phyloP scores from a whole-genome alignment of 768 basidiomycete genomes.

The Chalciporus piperatus region DNA sequence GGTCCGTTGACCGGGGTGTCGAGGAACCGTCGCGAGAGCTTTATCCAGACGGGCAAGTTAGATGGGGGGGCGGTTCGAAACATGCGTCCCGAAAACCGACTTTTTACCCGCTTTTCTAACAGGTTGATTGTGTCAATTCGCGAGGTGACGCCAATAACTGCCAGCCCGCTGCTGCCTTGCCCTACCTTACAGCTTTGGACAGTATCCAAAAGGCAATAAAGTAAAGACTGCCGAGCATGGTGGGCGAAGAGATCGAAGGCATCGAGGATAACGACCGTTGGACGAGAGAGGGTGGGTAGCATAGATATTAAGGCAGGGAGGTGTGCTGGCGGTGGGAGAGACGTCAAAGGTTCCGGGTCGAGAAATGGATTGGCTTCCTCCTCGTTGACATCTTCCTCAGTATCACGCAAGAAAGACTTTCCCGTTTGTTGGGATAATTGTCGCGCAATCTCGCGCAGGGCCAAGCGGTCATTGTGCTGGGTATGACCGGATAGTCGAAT shows the following conservation, averaged over 20 bases:
- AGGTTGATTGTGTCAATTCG: constrained; percentile 85
- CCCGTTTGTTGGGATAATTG: constrained; percentile 81
- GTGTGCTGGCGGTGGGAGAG: constrained; percentile 64
- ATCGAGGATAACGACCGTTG: constrained; percentile 82
- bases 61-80: constrained; percentile 69
- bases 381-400: constrained; percentile 28
- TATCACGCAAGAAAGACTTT: constrained; percentile 45
- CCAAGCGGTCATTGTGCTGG: constrained; percentile 82
- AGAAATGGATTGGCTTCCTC: constrained; percentile 53
- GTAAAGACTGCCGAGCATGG: constrained; percentile 86
- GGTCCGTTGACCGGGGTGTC: constrained; percentile 23
- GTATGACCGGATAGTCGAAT: constrained; percentile 83
- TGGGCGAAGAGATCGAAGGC: constrained; percentile 91
- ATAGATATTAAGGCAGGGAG: constrained; percentile 72
- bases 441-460: constrained; percentile 88
- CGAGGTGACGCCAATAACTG: constrained; percentile 83
- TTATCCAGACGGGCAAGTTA: constrained; percentile 47
- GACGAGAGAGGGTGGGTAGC: constrained; percentile 75
- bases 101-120: constrained; percentile 96
- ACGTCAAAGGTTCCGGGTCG: constrained; percentile 33
- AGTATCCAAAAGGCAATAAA: constrained; percentile 95
- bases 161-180: constrained; percentile 62
- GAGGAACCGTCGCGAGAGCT: constrained; percentile 48
- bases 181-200: constrained; percentile 79
- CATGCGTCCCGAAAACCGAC: constrained; percentile 91